Conservation (phyloP, 192 early-diverging fungal species). For the Cetraspora pellucida region DNA sequence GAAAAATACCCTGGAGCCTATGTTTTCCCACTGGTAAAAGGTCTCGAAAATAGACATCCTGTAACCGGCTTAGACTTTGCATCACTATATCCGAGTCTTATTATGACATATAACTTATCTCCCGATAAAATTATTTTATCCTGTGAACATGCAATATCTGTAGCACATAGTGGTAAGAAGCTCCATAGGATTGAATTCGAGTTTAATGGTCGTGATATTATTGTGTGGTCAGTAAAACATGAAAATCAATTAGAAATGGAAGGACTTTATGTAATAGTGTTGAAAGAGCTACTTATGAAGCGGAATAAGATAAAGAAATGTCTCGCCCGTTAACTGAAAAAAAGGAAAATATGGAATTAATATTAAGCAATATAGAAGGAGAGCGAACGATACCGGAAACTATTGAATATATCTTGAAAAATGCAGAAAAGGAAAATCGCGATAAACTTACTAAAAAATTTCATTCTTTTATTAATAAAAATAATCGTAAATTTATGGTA, state of each 20-base stretch:
- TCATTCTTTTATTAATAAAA: conserved; percentile 1
- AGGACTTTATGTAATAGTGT: background rate
- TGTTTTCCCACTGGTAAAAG: conserved; percentile 1
- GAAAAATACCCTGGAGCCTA: conserved; percentile 5
- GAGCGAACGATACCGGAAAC: background rate
- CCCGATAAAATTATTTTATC: conserved; percentile 23
- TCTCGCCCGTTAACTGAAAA: background rate
- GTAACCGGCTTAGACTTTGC: conserved; percentile 22
- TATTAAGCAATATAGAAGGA: conserved; percentile 8
- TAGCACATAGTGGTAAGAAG: background rate
- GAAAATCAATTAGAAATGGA: background rate
- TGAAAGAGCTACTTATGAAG: conserved; percentile 5
- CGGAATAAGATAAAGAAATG: conserved; percentile 8
- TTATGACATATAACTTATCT: conserved; percentile 19
- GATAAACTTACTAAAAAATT: background rate
- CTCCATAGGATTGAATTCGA: background rate
- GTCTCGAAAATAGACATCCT: conserved; percentile 19
- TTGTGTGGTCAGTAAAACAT: conserved; percentile 6
- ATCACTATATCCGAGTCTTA: conserved; percentile 21
- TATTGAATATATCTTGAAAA: background rate
- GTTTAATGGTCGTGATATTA: conserved; percentile 5
- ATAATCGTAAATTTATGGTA: background rate
- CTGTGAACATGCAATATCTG: background rate
- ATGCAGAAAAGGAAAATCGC: background rate
- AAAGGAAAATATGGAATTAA: conserved; percentile 14